Conservation (phyloP, 495 filamentous ascomycete genomes). For the Penicillium silybi region DNA sequence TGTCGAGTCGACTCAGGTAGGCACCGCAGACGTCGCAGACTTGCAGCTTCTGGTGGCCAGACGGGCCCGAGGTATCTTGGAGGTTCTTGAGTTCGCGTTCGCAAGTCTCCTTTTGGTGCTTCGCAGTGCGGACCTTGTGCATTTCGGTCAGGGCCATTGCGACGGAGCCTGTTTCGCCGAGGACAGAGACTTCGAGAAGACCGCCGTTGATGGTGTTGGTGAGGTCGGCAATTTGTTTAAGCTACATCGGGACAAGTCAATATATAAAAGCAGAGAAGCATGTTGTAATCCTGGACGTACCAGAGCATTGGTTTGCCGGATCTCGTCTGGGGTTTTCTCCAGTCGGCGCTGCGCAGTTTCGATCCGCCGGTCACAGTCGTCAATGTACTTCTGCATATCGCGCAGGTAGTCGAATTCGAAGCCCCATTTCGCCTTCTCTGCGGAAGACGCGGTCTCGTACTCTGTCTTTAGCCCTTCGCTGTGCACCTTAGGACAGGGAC, state of each 20-base stretch:
- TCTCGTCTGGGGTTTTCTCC: constrained; percentile 98
- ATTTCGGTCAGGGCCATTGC: constrained; percentile 78
- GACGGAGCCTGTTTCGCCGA: constrained; percentile 79
- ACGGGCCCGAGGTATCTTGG: constrained; percentile 83
- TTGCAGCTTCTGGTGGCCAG: constrained; percentile 94
- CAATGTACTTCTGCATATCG: constrained; percentile 92
- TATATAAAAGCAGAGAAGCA: background rate
- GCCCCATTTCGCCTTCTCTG: constrained; percentile 71
- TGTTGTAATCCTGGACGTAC: constrained; percentile 29
- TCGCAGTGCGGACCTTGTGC: constrained; percentile 74
- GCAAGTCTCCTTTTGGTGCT: constrained; percentile 75
- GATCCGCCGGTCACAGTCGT: constrained; percentile 93
- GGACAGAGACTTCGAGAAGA: constrained; percentile 76
- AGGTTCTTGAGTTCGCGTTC: constrained; percentile 91
- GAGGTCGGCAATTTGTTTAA: constrained; percentile 85
- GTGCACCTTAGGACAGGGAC: constrained; percentile 86
- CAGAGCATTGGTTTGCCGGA: constrained; percentile 89
- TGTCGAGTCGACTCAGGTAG: constrained; percentile 86
- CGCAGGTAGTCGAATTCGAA: constrained; percentile 96
- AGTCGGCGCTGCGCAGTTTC: constrained; percentile 82
- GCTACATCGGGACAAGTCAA: constrained; percentile 28
- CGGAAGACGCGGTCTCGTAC: constrained; percentile 64
- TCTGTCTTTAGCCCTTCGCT: constrained; percentile 82
- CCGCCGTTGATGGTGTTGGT: constrained; percentile 75
- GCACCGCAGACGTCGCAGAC: constrained; percentile 98